Evolutionary conservation across 345 rosid species (phyloP).

Genomic region (Stellera chamaejasme): DNA sequence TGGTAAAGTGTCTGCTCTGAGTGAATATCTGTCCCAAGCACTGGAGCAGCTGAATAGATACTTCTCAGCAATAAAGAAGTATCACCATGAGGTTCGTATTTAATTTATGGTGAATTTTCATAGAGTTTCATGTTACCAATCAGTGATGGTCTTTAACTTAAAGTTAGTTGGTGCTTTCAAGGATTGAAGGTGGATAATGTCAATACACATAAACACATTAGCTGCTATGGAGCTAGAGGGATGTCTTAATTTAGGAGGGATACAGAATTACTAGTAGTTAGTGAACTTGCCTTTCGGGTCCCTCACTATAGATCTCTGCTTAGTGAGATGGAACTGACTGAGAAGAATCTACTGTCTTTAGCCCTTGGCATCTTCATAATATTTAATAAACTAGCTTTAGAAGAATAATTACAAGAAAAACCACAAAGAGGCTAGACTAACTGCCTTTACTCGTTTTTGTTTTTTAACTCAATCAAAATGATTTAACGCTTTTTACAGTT

Average conservation of each 20-base stretch:
- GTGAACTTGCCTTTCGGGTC: too few species aligned
- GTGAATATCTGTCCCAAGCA: conserved; percentile 24
- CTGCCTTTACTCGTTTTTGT: background rate
- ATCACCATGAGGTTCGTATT: conserved; percentile 66
- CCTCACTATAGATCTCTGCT: too few species aligned
- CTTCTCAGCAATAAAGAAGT: conserved; percentile 39
- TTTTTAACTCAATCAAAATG: background rate
- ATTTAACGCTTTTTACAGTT: too few species aligned
- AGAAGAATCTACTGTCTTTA: background rate
- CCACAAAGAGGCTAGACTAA: background rate
- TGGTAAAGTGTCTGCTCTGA: conserved; percentile 17
- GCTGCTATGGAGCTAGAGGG: background rate
- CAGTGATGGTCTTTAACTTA: background rate
- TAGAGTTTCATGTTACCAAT: background rate
- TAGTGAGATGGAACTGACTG: too few species aligned
- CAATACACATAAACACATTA: background rate
- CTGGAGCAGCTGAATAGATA: conserved; percentile 27
- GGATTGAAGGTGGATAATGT: background rate
- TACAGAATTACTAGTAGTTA: too few species aligned
- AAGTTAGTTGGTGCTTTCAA: background rate
- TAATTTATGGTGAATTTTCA: background rate
- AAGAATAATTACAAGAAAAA: background rate
- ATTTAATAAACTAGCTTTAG: background rate
- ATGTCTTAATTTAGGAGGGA: too few species aligned
- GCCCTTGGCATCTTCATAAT: background rate